Conservation (phyloP, 148 eudicot species). For the Chenopodium suecicum region DNA sequence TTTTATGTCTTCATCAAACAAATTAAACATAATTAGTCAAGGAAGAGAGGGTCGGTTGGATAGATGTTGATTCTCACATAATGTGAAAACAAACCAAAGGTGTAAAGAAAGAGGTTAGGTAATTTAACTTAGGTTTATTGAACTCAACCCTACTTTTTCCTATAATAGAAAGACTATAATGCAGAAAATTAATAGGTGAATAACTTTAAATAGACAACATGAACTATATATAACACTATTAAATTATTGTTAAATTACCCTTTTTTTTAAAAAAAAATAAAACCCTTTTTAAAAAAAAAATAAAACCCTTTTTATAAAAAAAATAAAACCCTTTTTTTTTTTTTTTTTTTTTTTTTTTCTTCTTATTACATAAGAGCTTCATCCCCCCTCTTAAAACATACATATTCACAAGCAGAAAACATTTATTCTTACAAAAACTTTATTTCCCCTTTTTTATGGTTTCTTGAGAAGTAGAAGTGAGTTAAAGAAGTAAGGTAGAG, state of each 20-base stretch:
- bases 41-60: not conserved
- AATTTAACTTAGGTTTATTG: conserved; percentile 16
- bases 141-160: conserved; percentile 27
- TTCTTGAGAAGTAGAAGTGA: conserved; percentile 20
- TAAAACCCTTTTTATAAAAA: not conserved
- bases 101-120: conserved; percentile 27
- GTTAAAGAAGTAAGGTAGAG: conserved; percentile 11
- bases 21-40: not conserved
- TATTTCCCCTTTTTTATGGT: conserved; percentile 17
- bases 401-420: conserved; percentile 5
- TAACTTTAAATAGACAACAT: conserved; percentile 9
- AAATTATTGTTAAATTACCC: not conserved
- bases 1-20: not conserved
- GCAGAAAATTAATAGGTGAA: conserved; percentile 28
- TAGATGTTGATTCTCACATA: conserved; percentile 1
- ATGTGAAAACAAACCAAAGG: conserved; percentile 12
- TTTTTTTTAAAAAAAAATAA: too few species aligned
- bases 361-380: not conserved
- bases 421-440: conserved; percentile 20
- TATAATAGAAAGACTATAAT: conserved; percentile 26
- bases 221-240: conserved; percentile 3
- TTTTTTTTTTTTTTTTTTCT: too few species aligned
- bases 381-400: conserved; percentile 10
- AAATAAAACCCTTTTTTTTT: not conserved
- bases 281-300: too few species aligned